Percentiles rank a stretch among this genome's conserved stretches.
Conservation (phyloP, 306 rosid species). For the Malus fusca region DNA sequence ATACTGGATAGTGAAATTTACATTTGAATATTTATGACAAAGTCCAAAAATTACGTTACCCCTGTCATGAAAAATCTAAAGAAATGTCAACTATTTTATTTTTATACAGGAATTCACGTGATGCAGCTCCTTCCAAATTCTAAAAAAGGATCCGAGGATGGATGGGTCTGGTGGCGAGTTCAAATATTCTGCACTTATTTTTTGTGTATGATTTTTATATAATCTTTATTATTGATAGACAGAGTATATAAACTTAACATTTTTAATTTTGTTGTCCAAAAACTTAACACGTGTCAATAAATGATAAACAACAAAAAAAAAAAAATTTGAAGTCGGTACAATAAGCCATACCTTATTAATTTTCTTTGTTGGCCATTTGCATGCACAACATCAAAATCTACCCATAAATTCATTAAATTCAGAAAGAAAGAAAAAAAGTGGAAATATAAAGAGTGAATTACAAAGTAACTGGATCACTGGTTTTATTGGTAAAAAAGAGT, state of each 20-base stretch:
- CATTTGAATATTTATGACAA: not conserved
- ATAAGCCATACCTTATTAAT: not conserved
- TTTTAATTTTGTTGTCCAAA: rapidly evolving
- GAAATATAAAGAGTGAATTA: not conserved
- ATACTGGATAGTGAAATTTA: not conserved
- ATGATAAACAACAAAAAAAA: too few relatives aligned
- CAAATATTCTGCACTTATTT: too few relatives aligned
- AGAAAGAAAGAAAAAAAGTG: too few relatives aligned
- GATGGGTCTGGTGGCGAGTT: too few relatives aligned
- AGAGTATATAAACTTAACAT: too few relatives aligned
- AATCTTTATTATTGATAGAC: too few relatives aligned
- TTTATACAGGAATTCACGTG: not conserved
- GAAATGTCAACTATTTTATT: not conserved
- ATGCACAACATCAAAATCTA: too few relatives aligned
- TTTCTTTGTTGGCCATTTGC: not conserved
- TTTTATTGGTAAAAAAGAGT: too few relatives aligned
- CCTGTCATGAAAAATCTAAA: not conserved
- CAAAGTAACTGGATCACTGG: not conserved
- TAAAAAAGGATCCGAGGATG: too few relatives aligned
- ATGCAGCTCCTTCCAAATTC: not conserved
- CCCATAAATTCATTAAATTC: too few relatives aligned
- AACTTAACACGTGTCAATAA: too few relatives aligned
- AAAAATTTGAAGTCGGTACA: not conserved
- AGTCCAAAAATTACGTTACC: not conserved
- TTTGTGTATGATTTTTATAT: too few relatives aligned